Evolutionary conservation across 2,329 filamentous ascomycete genomes (phyloP), one percentile per base, ranked within the genome.

Genomic region (Epicoccum nigrum): DNA sequence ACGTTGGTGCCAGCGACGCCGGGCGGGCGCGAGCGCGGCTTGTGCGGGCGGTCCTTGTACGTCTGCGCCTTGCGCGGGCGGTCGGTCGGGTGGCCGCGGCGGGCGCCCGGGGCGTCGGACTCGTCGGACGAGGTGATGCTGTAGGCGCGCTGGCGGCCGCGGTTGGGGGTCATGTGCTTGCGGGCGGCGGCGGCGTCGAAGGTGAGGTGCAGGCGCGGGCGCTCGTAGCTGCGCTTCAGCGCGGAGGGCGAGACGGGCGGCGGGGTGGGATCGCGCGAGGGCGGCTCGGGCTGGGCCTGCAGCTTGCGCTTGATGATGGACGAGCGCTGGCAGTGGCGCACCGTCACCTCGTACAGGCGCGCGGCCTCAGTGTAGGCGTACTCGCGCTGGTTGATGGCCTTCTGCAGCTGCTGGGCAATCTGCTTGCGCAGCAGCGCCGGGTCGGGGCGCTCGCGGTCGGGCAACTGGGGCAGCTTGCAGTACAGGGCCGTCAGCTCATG

Each of bases 251-350:
- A 77, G 51, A 73, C 60, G 19, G 77, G 74, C 3, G 69, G 71
- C 27, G 81, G 83, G 1, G 82, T 83, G n/a, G 84, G 81, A 59
- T 86, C 84, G 57, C 81, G 78, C 16, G 82, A 84, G 2, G 82
- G 79, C 15, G 83, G 84, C 67, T 83, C 79, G 2, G 84, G 83
- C 39, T 86, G 77, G 9, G 82, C 80, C 54, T 85, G 79, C 16
- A 87, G 78, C 71, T 86, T 87, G 61, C 79, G 78, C 50, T 80
- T 82, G 62, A 87, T 86, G 49, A 81, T 79, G 42, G 78, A 79
- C 40, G 87, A 70, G 38, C 83, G 79, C 58, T 80, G 79, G 58
- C 80, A 78, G 64, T 84, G 81, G 60, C 81, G 79, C 65, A 84
- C 77, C 6, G 83, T 79, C 33, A 82, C 79, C 65, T 85, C 82